Conservation (phyloP, 2,329 filamentous ascomycete genomes). For the Xylariaceae sp. region DNA sequence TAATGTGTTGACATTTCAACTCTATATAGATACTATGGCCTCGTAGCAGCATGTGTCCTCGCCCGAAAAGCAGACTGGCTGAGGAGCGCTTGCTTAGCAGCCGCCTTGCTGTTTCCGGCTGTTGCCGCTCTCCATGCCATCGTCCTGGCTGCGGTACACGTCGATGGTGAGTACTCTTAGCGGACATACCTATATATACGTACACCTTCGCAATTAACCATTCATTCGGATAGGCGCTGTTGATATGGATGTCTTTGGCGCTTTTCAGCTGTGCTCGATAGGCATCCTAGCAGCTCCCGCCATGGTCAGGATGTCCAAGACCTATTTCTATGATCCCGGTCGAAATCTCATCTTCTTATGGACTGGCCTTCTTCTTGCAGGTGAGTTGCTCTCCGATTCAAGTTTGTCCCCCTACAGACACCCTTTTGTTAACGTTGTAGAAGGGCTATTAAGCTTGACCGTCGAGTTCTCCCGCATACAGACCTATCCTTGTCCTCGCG, state of each 20-base stretch:
- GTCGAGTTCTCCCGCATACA: conserved; percentile 65
- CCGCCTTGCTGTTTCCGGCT: conserved; percentile 63
- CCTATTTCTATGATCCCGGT: conserved; percentile 66
- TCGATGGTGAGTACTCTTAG: conserved; percentile 51
- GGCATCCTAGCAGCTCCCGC: conserved; percentile 66
- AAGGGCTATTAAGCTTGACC: conserved; percentile 63
- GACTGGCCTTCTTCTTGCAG: conserved; percentile 63
- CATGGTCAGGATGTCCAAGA: conserved; percentile 62
- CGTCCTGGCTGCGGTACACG: conserved; percentile 61
- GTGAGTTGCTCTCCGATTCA: conserved; percentile 39
- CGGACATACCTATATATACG: no score
- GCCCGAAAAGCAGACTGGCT: conserved; percentile 66
- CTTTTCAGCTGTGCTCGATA: conserved; percentile 68
- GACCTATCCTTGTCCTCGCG: conserved; percentile 45
- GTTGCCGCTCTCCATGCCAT: conserved; percentile 67
- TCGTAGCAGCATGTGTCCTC: conserved; percentile 64
- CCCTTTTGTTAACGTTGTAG: neutral
- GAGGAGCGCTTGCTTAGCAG: conserved; percentile 64
- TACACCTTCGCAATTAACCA: neutral
- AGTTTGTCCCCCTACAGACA: neutral
- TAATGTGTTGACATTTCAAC: neutral
- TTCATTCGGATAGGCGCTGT: conserved; percentile 53
- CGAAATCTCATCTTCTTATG: conserved; percentile 69
- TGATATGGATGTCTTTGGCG: conserved; percentile 70
- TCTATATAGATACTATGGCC: conserved; percentile 57